phyloP scores from a whole-genome alignment of 163 green algal species.

The Chlorella variabilis region DNA sequence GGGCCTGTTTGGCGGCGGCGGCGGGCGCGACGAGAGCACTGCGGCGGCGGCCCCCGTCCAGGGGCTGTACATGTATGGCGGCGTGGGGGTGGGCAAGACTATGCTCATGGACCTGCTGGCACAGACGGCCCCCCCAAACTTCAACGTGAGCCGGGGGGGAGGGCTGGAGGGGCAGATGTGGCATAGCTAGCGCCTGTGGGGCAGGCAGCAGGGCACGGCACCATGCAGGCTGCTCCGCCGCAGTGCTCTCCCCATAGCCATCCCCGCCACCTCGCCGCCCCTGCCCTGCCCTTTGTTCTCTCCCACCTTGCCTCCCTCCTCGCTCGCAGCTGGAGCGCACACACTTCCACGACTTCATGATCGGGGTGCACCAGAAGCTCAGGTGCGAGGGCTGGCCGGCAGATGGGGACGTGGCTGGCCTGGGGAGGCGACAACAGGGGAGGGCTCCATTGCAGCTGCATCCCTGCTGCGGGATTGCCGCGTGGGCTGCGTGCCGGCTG shows the following conservation, averaged over 20 bases:
- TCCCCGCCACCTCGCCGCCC: no score
- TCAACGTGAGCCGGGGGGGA: constrained; percentile 70
- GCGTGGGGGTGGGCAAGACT: constrained; percentile 82
- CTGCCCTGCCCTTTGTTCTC: neutral
- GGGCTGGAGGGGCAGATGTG: neutral
- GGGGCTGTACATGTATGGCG: constrained; percentile 89
- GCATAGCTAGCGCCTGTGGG: neutral
- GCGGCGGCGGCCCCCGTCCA: constrained; percentile 57
- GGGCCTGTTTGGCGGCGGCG: constrained; percentile 34
- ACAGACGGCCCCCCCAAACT: constrained; percentile 55
- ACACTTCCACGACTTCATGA: constrained; percentile 99
- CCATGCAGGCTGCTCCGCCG: neutral
- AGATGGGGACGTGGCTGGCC: no score
- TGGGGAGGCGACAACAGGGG: no score
- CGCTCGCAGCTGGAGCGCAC: constrained; percentile 76
- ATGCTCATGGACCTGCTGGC: constrained; percentile 91
- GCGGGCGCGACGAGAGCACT: neutral
- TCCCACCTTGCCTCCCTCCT: neutral
- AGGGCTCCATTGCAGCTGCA: no score
- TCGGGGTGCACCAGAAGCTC: constrained; percentile 85
- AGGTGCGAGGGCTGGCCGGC: no score
- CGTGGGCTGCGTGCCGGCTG: no score
- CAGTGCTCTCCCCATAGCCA: no score
- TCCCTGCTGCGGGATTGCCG: no score
- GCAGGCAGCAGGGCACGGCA: neutral